Base-by-base conservation (phyloP, 495 filamentous ascomycete genomes). In the Astrothelium macrocarpum region DNA sequence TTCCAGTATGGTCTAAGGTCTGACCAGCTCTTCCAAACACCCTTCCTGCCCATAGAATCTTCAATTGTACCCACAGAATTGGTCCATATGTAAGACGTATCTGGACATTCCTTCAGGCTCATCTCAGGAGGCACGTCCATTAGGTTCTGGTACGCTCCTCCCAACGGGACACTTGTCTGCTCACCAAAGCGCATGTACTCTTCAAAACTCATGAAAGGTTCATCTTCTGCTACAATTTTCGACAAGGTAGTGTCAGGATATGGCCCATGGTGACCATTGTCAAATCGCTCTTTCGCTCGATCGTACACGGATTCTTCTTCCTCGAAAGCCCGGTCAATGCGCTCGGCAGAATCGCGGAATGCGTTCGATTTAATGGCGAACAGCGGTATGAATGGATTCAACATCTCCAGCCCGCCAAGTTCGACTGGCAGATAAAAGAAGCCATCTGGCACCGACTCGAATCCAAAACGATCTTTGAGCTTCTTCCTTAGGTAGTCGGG, bases 361-460 rank as follows among this genome's bases (percentile, higher is more conserved):
- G 75, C 62, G 5, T 68, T 64, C 32, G 78, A 67, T 56, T 77
- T 71, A 16, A 80, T 68, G 25, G 78, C 68, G 32, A 80, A 72
- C 14, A 75, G 67, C 10, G 73, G 65, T 34, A 85, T 74, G 66
- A 85, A 81, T 9, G 84, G 84, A 65, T 82, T 84, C 23, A 76
- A 73, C 1, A 86, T 71, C 0, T 78, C 82, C 0, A 86, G 76
- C 1, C 83, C 83, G 20, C 84, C 83, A 1, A 85, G 72, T 64
- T 82, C 78, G 25, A 81, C 75, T 2, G 86, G 85, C 62, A 79
- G 72, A 68, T 72, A 71, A 65, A 74, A 68, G 65, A 71, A 74
- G 45, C 66, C 71, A 49, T 71, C 71, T 23, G 71, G 71, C 3
- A 74, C 60, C 32, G 67, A 64, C 10, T 60, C 60, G 25, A 69